Base-by-base conservation (phyloP, 2,329 filamentous ascomycete species). In the Aspergillus novoparasiticus region DNA sequence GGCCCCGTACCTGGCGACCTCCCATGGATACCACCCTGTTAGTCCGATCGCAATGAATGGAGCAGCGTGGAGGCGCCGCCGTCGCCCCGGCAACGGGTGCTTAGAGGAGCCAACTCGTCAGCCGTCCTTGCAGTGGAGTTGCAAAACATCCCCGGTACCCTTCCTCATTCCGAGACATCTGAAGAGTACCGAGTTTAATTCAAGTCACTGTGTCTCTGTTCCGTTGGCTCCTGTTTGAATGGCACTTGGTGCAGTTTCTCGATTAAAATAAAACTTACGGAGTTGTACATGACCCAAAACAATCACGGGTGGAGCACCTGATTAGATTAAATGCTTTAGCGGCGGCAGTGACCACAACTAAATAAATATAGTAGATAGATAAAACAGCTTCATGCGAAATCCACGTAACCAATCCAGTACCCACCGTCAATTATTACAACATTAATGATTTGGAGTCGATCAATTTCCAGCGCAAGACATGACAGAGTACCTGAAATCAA, bases 11-110 rank as follows among this genome's bases (percentile, higher is more conserved):
- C 57, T 41, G 57, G 48, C 30, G 5, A 59, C 10, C 53, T 39
- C 5, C 45, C 21, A 51, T 59, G 57, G 41, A 50, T 58, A 58
- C 57, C 43, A 1, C 21, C 41, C 46, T 26, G 41, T 58, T 48
- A 59, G 45, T 26, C 34, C n/a, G 48, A 54, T 59, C 58, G 34
- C 51, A 23, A 28, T 55, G 30, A 34, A 48, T 59, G 58, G 46
- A 41, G 58, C 58, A 59, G 32, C 48, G 39, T 50, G 58, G 39
- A 51, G 50, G 36, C 21, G 5, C 39, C 28, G 30, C n/a, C 32
- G 58, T 59, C 16, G 58, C 58, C 36, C 21, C 14, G 58, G 46
- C 58, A 59, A 59, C 58, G 58, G 12, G 10, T 4, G 21, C 21
- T 53, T 14, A 26, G 16, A 26, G n/a, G 36, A 36, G 48, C 36